Evolutionary conservation across 2,329 filamentous ascomycete genomes (phyloP).

Genomic region (Scytalidium sp.): DNA sequence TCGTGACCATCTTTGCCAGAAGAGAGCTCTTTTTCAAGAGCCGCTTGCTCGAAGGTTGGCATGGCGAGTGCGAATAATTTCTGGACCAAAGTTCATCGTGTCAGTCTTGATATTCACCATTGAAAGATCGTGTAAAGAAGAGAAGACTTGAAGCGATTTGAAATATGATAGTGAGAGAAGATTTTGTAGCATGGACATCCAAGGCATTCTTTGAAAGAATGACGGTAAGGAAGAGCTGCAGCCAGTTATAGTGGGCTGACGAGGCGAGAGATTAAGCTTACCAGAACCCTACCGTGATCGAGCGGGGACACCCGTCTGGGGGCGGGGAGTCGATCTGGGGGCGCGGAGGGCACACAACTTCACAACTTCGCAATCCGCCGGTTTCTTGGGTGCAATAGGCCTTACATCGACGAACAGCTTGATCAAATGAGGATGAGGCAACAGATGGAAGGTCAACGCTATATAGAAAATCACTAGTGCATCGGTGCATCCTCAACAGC

Average conservation of each 20-base stretch:
- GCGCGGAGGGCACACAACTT: neutral
- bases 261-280: neutral
- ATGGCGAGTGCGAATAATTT: neutral
- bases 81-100: neutral
- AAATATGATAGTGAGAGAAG: no score
- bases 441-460: no score
- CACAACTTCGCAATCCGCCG: neutral
- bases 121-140: no score
- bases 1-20: neutral
- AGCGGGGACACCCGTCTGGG: neutral
- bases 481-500: no score
- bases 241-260: no score
- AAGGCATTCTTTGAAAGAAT: no score
- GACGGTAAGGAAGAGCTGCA: no score
- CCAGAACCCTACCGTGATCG: neutral
- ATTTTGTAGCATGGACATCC: no score
- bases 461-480: no score
- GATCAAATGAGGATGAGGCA: no score
- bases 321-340: neutral
- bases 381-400: neutral
- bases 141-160: no score
- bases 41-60: neutral
- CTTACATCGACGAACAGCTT: no score
- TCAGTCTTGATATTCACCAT: neutral
- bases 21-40: neutral